These are phyloP conservation scores for Suillus plorans DNA, from an alignment of 768 basidiomycete species.

Conservation along the genomic window DNA sequence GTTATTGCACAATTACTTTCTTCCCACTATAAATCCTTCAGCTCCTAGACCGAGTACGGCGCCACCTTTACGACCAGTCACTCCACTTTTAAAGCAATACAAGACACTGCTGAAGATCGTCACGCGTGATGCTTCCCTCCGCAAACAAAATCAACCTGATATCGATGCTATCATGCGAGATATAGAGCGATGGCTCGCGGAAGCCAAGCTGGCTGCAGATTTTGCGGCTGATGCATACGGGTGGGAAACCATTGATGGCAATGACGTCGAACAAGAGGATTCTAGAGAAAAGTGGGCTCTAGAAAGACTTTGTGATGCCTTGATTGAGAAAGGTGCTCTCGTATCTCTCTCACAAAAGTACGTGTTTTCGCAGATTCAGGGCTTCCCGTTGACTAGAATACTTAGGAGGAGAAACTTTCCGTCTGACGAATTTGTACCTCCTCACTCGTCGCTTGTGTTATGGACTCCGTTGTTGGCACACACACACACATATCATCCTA, in stretches of 20 bases:
- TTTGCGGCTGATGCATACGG: conserved; percentile 43
- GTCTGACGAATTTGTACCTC: conserved; percentile 46
- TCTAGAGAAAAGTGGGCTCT: conserved; percentile 65
- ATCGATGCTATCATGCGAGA: conserved; percentile 54
- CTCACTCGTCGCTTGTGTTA: conserved; percentile 49
- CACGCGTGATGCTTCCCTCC: conserved; percentile 64
- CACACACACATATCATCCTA: conserved; percentile 53
- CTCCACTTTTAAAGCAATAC: conserved; percentile 72
- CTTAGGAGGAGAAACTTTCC: conserved; percentile 56
- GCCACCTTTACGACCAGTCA: conserved; percentile 51
- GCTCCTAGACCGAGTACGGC: conserved; percentile 31
- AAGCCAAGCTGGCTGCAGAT: conserved; percentile 64
- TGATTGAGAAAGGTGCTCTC: conserved; percentile 71
- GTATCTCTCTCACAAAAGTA: conserved; percentile 87
- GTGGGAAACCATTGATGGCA: conserved; percentile 39
- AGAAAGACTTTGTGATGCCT: conserved; percentile 61
- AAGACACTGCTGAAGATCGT: conserved; percentile 64
- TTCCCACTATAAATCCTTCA: conserved; percentile 67
- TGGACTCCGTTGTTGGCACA: conserved; percentile 69
- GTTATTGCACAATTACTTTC: conserved; percentile 83
- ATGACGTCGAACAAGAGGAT: conserved; percentile 40
- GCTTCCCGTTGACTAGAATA: conserved; percentile 7
- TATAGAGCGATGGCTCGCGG: conserved; percentile 77
- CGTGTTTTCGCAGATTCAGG: conserved; percentile 16
- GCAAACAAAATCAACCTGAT: conserved; percentile 47